Evolutionary conservation across 2,329 filamentous ascomycete species (phyloP).

Genomic region (Torrubiellomyces zombiae): DNA sequence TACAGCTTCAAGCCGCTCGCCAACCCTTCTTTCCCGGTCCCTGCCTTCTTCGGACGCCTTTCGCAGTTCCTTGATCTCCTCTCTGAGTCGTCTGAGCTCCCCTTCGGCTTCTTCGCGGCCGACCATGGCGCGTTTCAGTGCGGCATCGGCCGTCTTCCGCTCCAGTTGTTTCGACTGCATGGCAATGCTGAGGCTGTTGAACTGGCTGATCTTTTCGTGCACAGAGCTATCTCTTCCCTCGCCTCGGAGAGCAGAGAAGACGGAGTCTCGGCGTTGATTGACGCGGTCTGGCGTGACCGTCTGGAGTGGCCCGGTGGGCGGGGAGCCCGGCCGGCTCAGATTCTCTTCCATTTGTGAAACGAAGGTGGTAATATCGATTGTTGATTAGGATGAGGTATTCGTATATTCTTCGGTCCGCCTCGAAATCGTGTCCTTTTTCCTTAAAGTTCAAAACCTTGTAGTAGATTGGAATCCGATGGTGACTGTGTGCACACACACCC

Average conservation of each 20-base stretch:
- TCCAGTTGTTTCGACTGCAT: slow-evolving; percentile 43
- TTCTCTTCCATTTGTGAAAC: slow-evolving; percentile 22
- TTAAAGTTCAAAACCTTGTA: too few species aligned
- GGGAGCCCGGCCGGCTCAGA: slow-evolving; percentile 35
- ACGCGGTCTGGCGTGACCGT: slow-evolving; percentile 46
- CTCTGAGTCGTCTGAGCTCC: slow-evolving; percentile 46
- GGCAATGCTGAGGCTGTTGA: slow-evolving; percentile 51
- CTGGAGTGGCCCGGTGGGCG: slow-evolving; percentile 38
- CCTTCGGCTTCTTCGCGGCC: slow-evolving; percentile 55
- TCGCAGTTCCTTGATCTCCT: slow-evolving; percentile 39
- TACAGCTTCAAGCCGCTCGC: slow-evolving; percentile 49
- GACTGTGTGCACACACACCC: too few species aligned
- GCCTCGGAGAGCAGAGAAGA: slow-evolving; percentile 18
- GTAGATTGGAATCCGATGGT: too few species aligned
- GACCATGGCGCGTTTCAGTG: slow-evolving; percentile 47
- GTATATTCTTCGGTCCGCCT: too few species aligned
- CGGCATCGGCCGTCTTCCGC: slow-evolving; percentile 47
- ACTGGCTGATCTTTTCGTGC: slow-evolving; percentile 53
- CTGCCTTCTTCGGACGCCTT: slow-evolving; percentile 47
- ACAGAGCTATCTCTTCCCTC: slow-evolving; percentile 42
- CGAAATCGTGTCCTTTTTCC: too few species aligned
- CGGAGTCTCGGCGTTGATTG: slow-evolving; percentile 28
- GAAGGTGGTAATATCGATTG: too few species aligned
- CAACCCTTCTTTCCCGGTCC: slow-evolving; percentile 48
- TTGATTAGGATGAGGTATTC: too few species aligned